Base-by-base conservation (phyloP, 2,329 filamentous ascomycete species). In the Fusarium sp. region DNA sequence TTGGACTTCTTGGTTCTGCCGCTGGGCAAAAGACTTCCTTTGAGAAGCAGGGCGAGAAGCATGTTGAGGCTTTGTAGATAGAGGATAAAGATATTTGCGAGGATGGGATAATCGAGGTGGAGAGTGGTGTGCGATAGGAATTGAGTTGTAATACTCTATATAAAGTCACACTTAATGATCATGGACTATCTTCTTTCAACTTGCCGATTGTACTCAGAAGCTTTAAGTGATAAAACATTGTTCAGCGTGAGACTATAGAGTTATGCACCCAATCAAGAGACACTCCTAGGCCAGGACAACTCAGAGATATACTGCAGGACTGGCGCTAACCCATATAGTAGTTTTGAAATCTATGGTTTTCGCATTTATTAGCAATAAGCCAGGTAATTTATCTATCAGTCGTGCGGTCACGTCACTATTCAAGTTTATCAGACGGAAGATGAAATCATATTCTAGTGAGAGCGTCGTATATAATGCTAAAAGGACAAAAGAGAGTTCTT, bases 41-140 rank as follows among this genome's bases (percentile, higher is more conserved):
- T 23, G 60, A 64, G 21, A 63, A 64, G 37, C 35, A 42, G 31
- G 58, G 58, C 1, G 35, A 63, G 58, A 63, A 63, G 42, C 60
- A 63, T 11, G 60, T 63, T 9, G 60, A 63, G 37, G 58, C 54
- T 18, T 37, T 63, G n/a, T 63, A 11, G 43, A 63, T 7, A 2
- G 5, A 21, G 20, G 18, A 11, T 10, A 24, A 29, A 31, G 29
- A 55, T 15, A 24, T 23, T 4, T 13, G 3, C 35, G 6, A 23
- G 2, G 10, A 37, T 28, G 10, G 6, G 11, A 21, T 37, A n/a
- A 15, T 16, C 18, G 16, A 28, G 9, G 3, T 1, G 41, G 4
- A 16, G 1, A n/a, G 20, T 3, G 16, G 15, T 16, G 16, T 16
- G 28, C n/a, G 20, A 39, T 20, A n/a, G 20, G 49, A 33, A n/a